A percentile compares a stretch with the other conserved stretches of the same genome.
Evolutionary conservation across 768 basidiomycete genomes (phyloP).

Genomic region (Pulveroboletus sp.): DNA sequence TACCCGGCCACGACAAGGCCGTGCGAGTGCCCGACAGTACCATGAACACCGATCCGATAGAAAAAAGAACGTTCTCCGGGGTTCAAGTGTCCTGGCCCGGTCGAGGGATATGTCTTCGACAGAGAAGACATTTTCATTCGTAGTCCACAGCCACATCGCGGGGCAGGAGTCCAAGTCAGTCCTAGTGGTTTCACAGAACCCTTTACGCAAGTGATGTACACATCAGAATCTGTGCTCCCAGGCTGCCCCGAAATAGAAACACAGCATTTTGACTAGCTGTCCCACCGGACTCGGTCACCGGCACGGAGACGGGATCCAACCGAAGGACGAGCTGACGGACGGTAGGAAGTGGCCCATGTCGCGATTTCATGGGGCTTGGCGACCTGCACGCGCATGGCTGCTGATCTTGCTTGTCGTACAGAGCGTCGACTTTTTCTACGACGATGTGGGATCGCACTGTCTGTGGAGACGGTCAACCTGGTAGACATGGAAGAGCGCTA

Average conservation of each 20-base stretch:
- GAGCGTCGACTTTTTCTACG: background rate
- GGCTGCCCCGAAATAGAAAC: background rate
- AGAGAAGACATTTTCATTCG: no score
- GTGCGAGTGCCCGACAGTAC: no score
- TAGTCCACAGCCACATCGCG: background rate
- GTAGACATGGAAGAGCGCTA: background rate
- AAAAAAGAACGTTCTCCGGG: constrained; percentile 1
- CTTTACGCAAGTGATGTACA: no score
- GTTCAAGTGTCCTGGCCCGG: no score
- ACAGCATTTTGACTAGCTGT: constrained; percentile 1
- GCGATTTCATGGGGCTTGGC: background rate
- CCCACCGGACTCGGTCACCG: constrained; percentile 2
- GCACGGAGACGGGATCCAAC: background rate
- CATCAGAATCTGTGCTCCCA: no score
- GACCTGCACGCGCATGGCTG: no score
- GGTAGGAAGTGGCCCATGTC: no score
- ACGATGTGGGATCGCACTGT: background rate
- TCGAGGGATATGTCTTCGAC: background rate
- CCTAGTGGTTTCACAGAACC: no score
- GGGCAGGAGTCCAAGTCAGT: no score
- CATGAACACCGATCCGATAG: background rate
- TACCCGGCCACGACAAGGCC: background rate
- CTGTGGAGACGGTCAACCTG: background rate
- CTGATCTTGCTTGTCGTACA: background rate
- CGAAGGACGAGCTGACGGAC: background rate